Evolutionary conservation across 257 asterid species (phyloP), one percentile per base, ranked within the genome.

Genomic region (Nicotiana tabacum): DNA sequence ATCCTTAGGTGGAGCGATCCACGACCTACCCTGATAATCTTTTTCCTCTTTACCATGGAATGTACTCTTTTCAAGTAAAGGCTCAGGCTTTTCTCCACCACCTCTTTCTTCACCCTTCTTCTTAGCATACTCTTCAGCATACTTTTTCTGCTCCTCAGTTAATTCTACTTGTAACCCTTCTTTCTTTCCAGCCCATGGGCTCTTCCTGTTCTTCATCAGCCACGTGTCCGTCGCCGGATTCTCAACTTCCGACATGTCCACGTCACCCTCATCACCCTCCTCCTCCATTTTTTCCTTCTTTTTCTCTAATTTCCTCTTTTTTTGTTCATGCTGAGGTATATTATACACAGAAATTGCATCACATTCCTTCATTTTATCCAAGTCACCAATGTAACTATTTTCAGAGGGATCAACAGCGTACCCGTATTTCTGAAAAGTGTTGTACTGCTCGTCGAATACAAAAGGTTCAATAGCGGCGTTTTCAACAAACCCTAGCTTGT

Each of bases 1-100:
- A 77, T 96, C 99, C 91, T 96, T 96, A 39, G 99, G 98, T 4
- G 98, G 93, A 0, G 96, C 95, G 74, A 93, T 90, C 99, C 99
- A 96, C 2, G 99, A 96, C 89, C 99, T 84, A 18, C 99, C 99
- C 89, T 96, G 99, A 89, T 96, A 96, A 89, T 96, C 99, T 82
- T 53, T 94, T 84, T 94, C 98, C 87, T 94, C 99, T 84, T 93
- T 96, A 17, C 98, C 99, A 77, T 96, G 99, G 82, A 96, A 96
- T 0, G 97, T 91, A 57, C 91, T 89, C 91, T 94, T 96, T 84
- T 96, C 99, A 6, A 17, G 87, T 79, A 88, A 72, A 4, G 90
- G 84, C 66, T 92, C 97, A 2, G 92, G 91, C 84, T 89, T 91
- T 83, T 83, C 89, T 86, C 68, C 98, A 15, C 95, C 97, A 13